Conservation (phyloP, 495 filamentous ascomycete genomes). For the Hypoxylon perforatum region DNA sequence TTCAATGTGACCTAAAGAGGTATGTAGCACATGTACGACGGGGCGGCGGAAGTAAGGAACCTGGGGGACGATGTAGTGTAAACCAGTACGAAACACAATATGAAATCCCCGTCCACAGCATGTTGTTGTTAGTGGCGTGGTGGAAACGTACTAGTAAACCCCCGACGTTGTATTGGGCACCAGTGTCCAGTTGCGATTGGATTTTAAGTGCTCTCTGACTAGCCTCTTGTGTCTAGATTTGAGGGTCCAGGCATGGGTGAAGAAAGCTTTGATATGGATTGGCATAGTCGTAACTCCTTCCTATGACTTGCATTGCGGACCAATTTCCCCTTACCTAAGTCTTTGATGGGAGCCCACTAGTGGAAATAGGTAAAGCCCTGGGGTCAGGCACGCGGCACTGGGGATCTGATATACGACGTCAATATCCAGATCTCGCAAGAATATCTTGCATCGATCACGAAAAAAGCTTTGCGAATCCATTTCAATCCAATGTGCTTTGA, state of each 20-base stretch:
- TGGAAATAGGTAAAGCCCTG: constrained; percentile 9
- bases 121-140: background rate
- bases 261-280: constrained; percentile 1
- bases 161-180: background rate
- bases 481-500: too few relatives aligned
- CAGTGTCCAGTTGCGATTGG: background rate
- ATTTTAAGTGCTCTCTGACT: background rate
- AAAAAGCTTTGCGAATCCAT: too few relatives aligned
- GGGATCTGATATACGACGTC: constrained; percentile 5
- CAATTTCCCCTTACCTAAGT: background rate
- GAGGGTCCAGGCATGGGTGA: background rate
- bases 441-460: background rate
- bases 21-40: constrained; percentile 7
- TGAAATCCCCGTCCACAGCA: constrained; percentile 17
- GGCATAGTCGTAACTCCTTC: constrained; percentile 13
- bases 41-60: constrained; percentile 2
- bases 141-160: constrained; percentile 2
- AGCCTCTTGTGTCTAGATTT: constrained; percentile 14
- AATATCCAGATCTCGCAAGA: background rate
- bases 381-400: constrained; percentile 21
- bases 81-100: constrained; percentile 14
- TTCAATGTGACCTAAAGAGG: constrained; percentile 18
- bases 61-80: background rate
- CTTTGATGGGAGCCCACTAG: constrained; percentile 17
- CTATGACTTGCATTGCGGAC: constrained; percentile 1